Base-by-base conservation (phyloP, 345 rosid genomes). In the Adansonia digitata region DNA sequence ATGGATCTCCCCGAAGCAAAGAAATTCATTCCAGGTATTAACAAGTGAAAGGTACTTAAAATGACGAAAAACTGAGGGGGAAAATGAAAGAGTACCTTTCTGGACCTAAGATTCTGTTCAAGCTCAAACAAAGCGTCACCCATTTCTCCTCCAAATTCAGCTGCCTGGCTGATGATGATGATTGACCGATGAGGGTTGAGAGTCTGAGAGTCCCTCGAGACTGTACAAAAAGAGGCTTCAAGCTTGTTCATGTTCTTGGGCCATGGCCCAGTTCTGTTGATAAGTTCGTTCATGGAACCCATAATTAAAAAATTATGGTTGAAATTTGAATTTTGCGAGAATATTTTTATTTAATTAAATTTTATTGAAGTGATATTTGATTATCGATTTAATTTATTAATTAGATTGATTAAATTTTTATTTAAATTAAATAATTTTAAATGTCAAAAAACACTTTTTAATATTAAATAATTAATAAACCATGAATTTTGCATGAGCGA, bases 61-160 rank as follows among this genome's bases (percentile, higher is more conserved):
- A 17, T n/a, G 22, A 18, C 18, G 2, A 20, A 61, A 35, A 22
- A 18, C 4, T 62, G 26, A 18, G 26, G 18, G 12, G 26, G 17
- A 11, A 59, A 57, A 49, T 18, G 59, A 64, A n/a, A 40, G 7
- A 22, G 10, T 71, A 85, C 92, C 90, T 82, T 45, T 61, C 48
- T 68, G 75, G 83, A 53, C 39, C 74, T 77, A 52, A 87, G 85
- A 69, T 61, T 65, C n/a, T 67, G 57, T 53, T 80, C 83, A 34
- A 89, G 90, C 20, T 85, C 84, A 2, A 74, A 13, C 31, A 87
- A 56, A 70, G 59, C 73, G n/a, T 70, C 85, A 34, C 61, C 88
- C 90, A 89, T 57, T 89, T 49, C 40, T 39, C 55, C 49, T 11
- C 51, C 27, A 66, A 66, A 66, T 24, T 66, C 52, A 42, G 34